Percentiles rank a stretch among this genome's conserved stretches.
phyloP scores from a whole-genome alignment of 2,329 filamentous ascomycete species.

The Tolypocladium cylindrosporum region DNA sequence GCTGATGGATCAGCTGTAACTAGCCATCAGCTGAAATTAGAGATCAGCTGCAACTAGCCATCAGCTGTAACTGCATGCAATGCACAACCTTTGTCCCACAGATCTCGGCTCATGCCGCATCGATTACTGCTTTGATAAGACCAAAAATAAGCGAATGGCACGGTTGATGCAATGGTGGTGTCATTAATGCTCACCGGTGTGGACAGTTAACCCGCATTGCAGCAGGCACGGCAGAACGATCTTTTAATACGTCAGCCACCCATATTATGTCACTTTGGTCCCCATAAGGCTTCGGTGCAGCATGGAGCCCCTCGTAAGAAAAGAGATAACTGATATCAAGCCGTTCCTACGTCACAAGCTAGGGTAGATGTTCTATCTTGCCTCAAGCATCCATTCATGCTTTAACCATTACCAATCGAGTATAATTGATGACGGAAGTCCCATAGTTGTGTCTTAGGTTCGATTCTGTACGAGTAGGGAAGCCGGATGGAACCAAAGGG shows the following conservation, averaged over 20 bases:
- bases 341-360: background rate
- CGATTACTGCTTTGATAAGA: background rate
- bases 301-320: background rate
- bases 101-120: background rate
- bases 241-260: background rate
- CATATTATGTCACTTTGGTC: background rate
- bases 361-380: background rate
- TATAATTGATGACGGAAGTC: background rate
- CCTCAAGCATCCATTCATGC: background rate
- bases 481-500: background rate
- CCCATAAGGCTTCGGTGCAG: background rate
- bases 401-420: background rate
- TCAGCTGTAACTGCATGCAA: background rate
- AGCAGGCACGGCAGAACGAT: background rate
- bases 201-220: background rate
- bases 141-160: background rate
- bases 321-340: background rate
- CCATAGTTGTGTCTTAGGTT: no score
- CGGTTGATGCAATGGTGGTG: background rate
- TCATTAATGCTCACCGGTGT: background rate
- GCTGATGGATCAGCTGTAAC: slow-evolving; percentile 17
- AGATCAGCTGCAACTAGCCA: background rate
- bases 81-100: background rate
- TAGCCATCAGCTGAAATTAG: no score
- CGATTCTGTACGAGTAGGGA: background rate